Conservation (phyloP, 148 eudicot genomes). For the Persicaria tinctoria region DNA sequence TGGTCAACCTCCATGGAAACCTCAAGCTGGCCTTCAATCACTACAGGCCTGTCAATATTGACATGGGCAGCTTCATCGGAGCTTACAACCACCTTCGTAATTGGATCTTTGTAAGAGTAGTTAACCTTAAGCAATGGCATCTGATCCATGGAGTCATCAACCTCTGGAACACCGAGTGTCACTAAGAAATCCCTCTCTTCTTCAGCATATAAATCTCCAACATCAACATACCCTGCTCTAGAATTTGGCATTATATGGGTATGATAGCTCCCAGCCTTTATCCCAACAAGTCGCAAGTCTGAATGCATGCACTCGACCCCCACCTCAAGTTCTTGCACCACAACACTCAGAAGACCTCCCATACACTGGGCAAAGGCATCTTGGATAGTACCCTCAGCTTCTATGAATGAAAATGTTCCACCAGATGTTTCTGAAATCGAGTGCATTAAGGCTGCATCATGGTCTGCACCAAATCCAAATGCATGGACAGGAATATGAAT, state of each 20-base stretch:
- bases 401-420: conserved; percentile 27
- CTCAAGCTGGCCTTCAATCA: conserved; percentile 6
- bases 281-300: conserved; percentile 7
- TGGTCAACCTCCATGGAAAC: conserved; percentile 25
- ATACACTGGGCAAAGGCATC: conserved; percentile 30
- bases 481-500: conserved; percentile 23
- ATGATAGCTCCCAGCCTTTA: conserved; percentile 21
- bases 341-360: conserved; percentile 29
- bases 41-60: conserved; percentile 16
- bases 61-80: conserved; percentile 4
- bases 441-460: conserved; percentile 22
- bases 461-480: conserved; percentile 27
- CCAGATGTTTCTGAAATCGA: conserved; percentile 28
- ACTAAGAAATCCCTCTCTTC: conserved; percentile 24
- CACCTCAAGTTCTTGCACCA: conserved; percentile 21
- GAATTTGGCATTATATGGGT: conserved; percentile 9
- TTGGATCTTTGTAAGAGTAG: conserved; percentile 17
- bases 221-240: conserved; percentile 10
- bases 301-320: conserved; percentile 8
- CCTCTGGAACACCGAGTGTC: conserved; percentile 12
- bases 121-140: conserved; percentile 14
- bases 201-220: conserved; percentile 28
- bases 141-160: conserved; percentile 5
- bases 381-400: conserved; percentile 17
- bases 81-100: conserved; percentile 5